Percentiles rank a stretch among this genome's conserved stretches.
Evolutionary conservation across 352 stramenopile species (phyloP).

Genomic region (Phytophthora parvispora): DNA sequence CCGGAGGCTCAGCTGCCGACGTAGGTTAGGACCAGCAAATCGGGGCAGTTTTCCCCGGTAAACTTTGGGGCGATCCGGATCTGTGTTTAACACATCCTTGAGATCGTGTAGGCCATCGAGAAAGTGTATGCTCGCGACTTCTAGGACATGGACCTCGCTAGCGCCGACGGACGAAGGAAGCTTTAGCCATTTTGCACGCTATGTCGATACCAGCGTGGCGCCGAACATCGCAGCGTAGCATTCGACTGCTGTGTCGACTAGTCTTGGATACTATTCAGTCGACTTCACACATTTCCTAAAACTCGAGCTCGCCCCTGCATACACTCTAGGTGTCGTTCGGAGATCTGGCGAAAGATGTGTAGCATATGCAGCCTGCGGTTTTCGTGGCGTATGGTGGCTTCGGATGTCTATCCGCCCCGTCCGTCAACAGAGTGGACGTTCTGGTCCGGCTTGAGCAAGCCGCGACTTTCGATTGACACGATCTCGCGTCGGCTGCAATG

Average conservation of each 20-base stretch:
- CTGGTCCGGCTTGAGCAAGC: conserved; percentile 12
- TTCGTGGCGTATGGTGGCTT: conserved; percentile 3
- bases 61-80: not conserved
- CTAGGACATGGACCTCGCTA: not conserved
- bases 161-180: no score
- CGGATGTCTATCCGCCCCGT: conserved; percentile 2
- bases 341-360: conserved; percentile 21
- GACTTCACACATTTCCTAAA: no score
- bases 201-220: not conserved
- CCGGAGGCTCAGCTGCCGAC: not conserved
- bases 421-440: conserved; percentile 1
- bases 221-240: not conserved
- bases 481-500: not conserved
- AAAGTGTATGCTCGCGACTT: not conserved
- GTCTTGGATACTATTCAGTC: no score
- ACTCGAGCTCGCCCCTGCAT: no score
- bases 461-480: conserved; percentile 21
- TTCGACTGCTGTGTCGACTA: not conserved
- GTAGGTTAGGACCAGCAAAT: not conserved
- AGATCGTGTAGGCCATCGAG: not conserved
- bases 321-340: no score
- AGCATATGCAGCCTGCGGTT: conserved; percentile 12
- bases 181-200: not conserved
- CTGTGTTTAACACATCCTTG: not conserved
- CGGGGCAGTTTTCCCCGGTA: not conserved